These are phyloP conservation scores for Ustilago bromivora DNA, from an alignment of 1,284 basidiomycete species.

Conservation along the genomic window DNA sequence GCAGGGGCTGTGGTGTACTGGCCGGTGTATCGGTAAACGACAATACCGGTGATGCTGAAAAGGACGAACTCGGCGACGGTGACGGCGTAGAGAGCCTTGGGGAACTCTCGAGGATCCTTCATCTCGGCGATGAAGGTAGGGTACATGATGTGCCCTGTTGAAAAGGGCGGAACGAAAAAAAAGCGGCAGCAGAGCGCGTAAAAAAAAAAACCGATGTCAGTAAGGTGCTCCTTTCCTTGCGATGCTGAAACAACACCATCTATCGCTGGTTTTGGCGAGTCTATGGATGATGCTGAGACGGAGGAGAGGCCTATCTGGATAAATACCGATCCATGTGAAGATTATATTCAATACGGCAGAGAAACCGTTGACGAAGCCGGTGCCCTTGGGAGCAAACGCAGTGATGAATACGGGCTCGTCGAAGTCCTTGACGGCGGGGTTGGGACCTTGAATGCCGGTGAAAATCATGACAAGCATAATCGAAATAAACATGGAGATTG, in stretches of 20 bases:
- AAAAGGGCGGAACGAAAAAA: neutral
- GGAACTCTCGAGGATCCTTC: slow-evolving; percentile 77
- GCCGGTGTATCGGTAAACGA: slow-evolving; percentile 75
- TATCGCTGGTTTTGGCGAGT: neutral
- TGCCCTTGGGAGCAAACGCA: slow-evolving; percentile 69
- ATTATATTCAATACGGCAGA: slow-evolving; percentile 72
- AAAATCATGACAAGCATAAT: slow-evolving; percentile 61
- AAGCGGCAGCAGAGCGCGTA: neutral
- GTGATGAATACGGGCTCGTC: slow-evolving; percentile 50
- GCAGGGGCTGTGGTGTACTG: slow-evolving; percentile 64
- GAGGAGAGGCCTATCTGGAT: neutral
- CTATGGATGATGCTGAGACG: neutral
- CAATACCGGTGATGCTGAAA: slow-evolving; percentile 74
- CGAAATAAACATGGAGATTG: slow-evolving; percentile 61
- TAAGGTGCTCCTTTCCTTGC: neutral
- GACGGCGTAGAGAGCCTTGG: slow-evolving; percentile 73
- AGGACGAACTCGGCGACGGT: slow-evolving; percentile 75
- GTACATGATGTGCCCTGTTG: slow-evolving; percentile 72
- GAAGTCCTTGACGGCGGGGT: slow-evolving; percentile 46
- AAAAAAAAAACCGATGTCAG: neutral
- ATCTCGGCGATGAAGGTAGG: slow-evolving; percentile 75
- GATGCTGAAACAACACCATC: neutral
- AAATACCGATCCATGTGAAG: slow-evolving; percentile 75
- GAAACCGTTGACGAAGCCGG: slow-evolving; percentile 75
- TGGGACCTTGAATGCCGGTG: slow-evolving; percentile 50